These are phyloP conservation scores for Coemansia sp. DNA, from an alignment of 192 early-diverging fungal genomes.

Conservation along the genomic window DNA sequence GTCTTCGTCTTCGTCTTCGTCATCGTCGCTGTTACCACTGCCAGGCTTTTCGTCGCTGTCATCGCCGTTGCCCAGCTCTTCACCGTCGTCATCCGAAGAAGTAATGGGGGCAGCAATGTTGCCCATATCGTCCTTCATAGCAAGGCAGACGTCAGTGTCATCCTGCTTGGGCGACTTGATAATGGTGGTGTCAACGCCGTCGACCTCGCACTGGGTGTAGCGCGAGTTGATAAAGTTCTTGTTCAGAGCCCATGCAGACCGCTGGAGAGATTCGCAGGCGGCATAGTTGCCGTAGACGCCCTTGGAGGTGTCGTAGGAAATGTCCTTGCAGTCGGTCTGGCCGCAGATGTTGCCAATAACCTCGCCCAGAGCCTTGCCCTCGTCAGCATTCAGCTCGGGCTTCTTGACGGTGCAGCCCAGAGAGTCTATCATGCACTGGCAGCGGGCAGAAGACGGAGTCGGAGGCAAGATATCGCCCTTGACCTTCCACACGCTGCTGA, in stretches of 20 bases:
- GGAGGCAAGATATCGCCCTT: constrained; percentile 59
- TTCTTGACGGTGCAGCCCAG: constrained; percentile 57
- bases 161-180: constrained; percentile 37
- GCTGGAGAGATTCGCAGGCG: constrained; percentile 40
- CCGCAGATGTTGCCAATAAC: constrained; percentile 44
- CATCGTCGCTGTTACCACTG: background rate
- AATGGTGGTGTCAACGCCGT: constrained; percentile 32
- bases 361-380: constrained; percentile 40
- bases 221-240: constrained; percentile 45
- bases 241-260: constrained; percentile 46
- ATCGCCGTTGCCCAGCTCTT: background rate
- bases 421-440: constrained; percentile 66
- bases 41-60: background rate
- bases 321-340: constrained; percentile 37
- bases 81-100: constrained; percentile 8
- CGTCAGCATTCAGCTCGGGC: constrained; percentile 22
- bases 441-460: constrained; percentile 63
- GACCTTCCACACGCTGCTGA: constrained; percentile 58
- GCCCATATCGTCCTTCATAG: constrained; percentile 41
- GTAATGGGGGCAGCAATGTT: constrained; percentile 17
- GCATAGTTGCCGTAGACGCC: constrained; percentile 50
- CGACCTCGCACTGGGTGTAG: constrained; percentile 34
- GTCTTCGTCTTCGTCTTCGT: constrained; percentile 3
- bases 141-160: constrained; percentile 23
- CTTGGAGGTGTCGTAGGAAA: constrained; percentile 41